Evolutionary conservation across 495 filamentous ascomycete species (phyloP).

Genomic region (Aspergillus coremiiformis): DNA sequence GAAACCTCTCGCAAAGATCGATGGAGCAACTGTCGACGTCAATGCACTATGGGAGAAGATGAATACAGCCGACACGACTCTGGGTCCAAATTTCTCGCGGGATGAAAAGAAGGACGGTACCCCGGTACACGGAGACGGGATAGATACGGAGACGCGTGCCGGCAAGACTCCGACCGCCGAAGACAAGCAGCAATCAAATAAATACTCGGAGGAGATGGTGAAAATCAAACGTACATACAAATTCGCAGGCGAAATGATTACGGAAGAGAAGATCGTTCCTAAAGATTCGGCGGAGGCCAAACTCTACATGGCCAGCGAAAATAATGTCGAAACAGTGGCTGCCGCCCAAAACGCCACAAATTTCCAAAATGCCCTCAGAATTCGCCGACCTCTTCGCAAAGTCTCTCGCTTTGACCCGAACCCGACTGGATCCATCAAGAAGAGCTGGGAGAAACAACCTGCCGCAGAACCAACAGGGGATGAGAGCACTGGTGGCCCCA

Average conservation of each 20-base stretch:
- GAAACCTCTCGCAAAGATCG: conserved; percentile 52
- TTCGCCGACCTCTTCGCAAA: conserved; percentile 62
- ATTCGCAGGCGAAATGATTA: conserved; percentile 82
- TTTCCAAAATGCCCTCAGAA: conserved; percentile 16
- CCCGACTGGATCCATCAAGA: conserved; percentile 41
- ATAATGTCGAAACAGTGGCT: conserved; percentile 29
- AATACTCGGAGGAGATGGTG: conserved; percentile 47
- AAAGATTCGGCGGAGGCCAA: conserved; percentile 75
- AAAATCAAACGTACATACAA: conserved; percentile 83
- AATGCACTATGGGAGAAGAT: conserved; percentile 81
- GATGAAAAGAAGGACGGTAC: conserved; percentile 13
- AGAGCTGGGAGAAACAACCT: conserved; percentile 42
- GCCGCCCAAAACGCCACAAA: conserved; percentile 20
- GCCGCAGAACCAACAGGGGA: conserved; percentile 15
- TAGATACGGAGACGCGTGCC: conserved; percentile 18
- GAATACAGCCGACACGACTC: conserved; percentile 40
- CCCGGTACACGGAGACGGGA: conserved; percentile 7
- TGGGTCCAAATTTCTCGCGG: conserved; percentile 13
- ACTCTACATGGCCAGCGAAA: conserved; percentile 56
- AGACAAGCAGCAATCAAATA: conserved; percentile 6
- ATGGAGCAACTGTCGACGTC: conserved; percentile 79
- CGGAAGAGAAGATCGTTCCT: conserved; percentile 72
- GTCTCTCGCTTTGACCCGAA: conserved; percentile 79
- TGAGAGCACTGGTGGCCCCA: conserved; percentile 54
- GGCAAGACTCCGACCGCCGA: conserved; percentile 15